Evolutionary conservation across 371 early-diverging fungal genomes (phyloP).

Genomic region (Apophysomyces ossiformis): DNA sequence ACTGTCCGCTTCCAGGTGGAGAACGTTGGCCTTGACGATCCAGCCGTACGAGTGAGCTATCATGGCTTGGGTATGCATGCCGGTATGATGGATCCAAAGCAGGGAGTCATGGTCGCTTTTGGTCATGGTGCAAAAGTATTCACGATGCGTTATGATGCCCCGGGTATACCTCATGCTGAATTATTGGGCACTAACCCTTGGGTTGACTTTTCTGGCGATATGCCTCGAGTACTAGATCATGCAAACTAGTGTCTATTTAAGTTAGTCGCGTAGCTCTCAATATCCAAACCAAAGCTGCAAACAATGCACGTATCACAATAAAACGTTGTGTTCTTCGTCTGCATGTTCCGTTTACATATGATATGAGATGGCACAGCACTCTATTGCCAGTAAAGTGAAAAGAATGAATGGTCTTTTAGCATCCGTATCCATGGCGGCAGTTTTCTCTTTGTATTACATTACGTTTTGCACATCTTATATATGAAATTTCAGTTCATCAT

Average conservation of each 20-base stretch:
- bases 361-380: neutral
- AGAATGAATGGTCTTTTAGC: neutral
- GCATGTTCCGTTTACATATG: neutral
- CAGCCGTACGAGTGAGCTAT: neutral
- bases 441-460: too few species aligned
- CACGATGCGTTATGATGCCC: neutral
- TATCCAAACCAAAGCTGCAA: neutral
- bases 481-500: too few species aligned
- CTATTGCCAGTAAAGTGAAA: neutral
- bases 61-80: neutral
- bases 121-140: neutral
- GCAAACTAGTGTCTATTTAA: conserved; percentile 5
- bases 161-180: neutral
- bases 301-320: neutral
- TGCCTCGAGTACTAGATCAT: neutral
- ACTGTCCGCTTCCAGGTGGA: neutral
- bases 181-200: neutral
- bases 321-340: neutral
- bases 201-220: neutral
- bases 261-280: neutral
- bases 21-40: neutral
- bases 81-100: neutral
- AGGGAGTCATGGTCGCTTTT: neutral
- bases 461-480: too few species aligned
- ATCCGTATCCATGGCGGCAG: too few species aligned